Base-by-base conservation (phyloP, 2,329 filamentous ascomycete species). In the Thermoascus crustaceus region DNA sequence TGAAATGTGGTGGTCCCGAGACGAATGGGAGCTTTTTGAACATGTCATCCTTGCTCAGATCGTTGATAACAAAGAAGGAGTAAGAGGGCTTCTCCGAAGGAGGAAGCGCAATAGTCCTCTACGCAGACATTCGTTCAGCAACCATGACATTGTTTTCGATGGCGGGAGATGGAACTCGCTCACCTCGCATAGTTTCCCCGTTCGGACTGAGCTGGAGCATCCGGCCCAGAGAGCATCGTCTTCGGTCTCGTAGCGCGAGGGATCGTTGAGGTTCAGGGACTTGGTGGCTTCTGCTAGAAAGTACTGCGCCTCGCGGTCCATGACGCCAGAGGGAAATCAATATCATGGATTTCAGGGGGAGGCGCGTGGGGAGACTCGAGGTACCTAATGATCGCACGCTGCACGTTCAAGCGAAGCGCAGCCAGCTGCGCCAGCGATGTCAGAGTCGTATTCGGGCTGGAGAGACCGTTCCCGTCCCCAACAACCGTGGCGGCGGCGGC, bases 201-300 rank as follows among this genome's bases (percentile, higher is more conserved):
- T 62, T 50, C 35, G 58, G 35, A 37, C 54, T 37, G 54, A 58
- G 41, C 40, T 52, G 32, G 38, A 51, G 33, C 57, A 60, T 7
- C 58, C 50, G 37, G 46, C 42, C 54, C 61, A 52, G 33, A 51
- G 32, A 2, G 39, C 50, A 36, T 55, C 43, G 26, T 52, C 53
- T 7, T 48, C 34, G 2, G 55, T 42, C 7, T 66, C 59, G 25
- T 52, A 53, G 3, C 51, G 40, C 3, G 44, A 39, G 17, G 48
- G 48, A 19, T 67, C 47, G 18, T 57, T 55, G 7, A 69, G 49
- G 33, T 55, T 55, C 5, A 63, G 45, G 0, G 60, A 62, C 38
- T 57, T 59, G 3, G 68, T 69, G 10, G 67, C 63, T 46, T 74
- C 71, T n/a, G 68, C 67, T 10, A 74, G 49, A 18, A 72, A 64